A percentile compares a stretch with the other conserved stretches of the same genome.
phyloP scores from a whole-genome alignment of 352 stramenopile species.

The Phytophthora chlamydospora region DNA sequence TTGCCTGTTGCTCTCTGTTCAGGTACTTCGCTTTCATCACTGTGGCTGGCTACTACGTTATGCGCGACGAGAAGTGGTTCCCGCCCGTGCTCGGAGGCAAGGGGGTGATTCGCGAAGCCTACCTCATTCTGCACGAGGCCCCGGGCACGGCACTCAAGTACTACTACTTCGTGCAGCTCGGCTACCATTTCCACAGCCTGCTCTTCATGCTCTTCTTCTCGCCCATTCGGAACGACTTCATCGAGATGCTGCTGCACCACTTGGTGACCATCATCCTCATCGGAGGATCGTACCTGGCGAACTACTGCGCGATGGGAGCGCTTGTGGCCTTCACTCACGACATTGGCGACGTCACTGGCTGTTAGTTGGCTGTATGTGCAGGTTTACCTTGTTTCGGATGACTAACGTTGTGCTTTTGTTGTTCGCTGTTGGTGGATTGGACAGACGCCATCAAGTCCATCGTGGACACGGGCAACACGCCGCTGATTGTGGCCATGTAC shows the following conservation, averaged over 20 bases:
- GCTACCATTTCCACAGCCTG: constrained; percentile 63
- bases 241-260: constrained; percentile 65
- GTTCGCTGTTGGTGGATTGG: neutral
- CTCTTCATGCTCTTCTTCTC: constrained; percentile 65
- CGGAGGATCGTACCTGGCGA: constrained; percentile 57
- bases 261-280: constrained; percentile 67
- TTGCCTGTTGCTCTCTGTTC: constrained; percentile 3
- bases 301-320: constrained; percentile 53
- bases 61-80: constrained; percentile 61
- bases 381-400: neutral
- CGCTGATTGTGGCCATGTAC: constrained; percentile 44
- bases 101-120: constrained; percentile 39
- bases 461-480: constrained; percentile 39
- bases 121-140: constrained; percentile 36
- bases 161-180: constrained; percentile 62
- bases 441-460: constrained; percentile 49
- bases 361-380: constrained; percentile 31
- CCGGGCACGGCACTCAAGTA: constrained; percentile 41
- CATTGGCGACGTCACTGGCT: constrained; percentile 59
- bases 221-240: constrained; percentile 65
- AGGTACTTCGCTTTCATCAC: constrained; percentile 46
- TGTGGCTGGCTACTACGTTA: constrained; percentile 42
- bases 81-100: constrained; percentile 47
- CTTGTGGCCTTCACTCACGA: constrained; percentile 61
- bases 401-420: constrained; percentile 5